Percentiles rank a stretch among this genome's conserved stretches.
Evolutionary conservation across 2,329 filamentous ascomycete genomes (phyloP).

Genomic region (Parastagonospora nodorum): DNA sequence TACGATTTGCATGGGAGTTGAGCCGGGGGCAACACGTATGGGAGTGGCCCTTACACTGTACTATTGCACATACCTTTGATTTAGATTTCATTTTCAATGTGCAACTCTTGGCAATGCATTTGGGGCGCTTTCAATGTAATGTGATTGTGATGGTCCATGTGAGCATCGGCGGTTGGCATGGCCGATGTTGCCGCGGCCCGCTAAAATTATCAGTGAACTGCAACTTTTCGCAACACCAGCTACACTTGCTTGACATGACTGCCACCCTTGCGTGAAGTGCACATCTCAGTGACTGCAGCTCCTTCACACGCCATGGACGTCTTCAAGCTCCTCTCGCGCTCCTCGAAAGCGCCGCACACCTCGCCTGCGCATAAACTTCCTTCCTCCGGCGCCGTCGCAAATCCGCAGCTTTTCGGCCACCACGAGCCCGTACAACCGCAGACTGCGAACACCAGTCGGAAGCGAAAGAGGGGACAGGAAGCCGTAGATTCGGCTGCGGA

Average conservation of each 20-base stretch:
- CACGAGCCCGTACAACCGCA: conserved; percentile 47
- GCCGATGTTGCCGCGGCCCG: conserved; percentile 20
- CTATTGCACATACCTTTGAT: conserved; percentile 48
- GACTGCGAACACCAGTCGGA: conserved; percentile 34
- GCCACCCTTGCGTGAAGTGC: not conserved
- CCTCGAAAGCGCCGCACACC: conserved; percentile 61
- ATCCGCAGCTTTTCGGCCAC: conserved; percentile 69
- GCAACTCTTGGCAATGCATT: conserved; percentile 39
- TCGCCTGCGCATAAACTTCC: conserved; percentile 58
- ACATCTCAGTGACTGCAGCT: no score
- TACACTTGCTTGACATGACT: conserved; percentile 2
- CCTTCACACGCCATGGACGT: conserved; percentile 66
- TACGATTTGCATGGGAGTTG: conserved; percentile 25
- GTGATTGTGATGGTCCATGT: not conserved
- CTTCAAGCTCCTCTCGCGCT: conserved; percentile 72
- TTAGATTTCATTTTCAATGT: conserved; percentile 45
- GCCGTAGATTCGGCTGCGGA: conserved; percentile 5
- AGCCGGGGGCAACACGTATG: conserved; percentile 18
- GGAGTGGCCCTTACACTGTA: conserved; percentile 39
- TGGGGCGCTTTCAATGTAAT: conserved; percentile 1
- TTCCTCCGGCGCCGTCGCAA: conserved; percentile 66
- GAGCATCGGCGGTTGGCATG: conserved; percentile 21
- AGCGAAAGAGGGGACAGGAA: conserved; percentile 50
- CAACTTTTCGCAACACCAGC: conserved; percentile 18
- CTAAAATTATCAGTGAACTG: conserved; percentile 22